These are phyloP conservation scores for Calonectria multiphialidica DNA, from an alignment of 2,329 filamentous ascomycete genomes.

Conservation along the genomic window DNA sequence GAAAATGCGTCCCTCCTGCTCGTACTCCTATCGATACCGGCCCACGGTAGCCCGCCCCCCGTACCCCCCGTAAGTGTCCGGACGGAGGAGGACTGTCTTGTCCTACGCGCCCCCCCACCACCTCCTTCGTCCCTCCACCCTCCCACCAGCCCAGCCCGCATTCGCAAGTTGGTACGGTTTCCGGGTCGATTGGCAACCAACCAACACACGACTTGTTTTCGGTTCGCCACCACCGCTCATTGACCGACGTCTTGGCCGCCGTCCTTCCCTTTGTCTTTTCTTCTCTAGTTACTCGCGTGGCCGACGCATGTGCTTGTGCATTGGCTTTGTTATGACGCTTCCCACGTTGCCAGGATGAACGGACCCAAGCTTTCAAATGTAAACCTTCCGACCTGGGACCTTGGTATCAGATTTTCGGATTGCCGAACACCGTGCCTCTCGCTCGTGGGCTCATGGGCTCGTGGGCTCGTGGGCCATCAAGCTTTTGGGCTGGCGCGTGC, in stretches of 20 bases:
- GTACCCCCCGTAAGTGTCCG: not conserved
- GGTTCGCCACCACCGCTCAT: not conserved
- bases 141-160: not conserved
- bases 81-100: not conserved
- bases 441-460: conserved; percentile 1
- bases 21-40: conserved; percentile 2
- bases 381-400: not conserved
- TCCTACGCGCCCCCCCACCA: not conserved
- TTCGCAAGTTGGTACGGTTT: conserved; percentile 1
- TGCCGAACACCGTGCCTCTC: not conserved
- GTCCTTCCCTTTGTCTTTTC: too few species aligned
- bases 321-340: not conserved
- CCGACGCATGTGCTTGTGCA: not conserved
- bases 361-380: not conserved
- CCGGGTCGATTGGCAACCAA: not conserved
- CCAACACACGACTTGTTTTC: conserved; percentile 5
- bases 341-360: not conserved
- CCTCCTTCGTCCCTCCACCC: not conserved
- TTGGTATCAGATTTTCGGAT: conserved; percentile 5
- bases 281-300: not conserved
- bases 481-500: not conserved
- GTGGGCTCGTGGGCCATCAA: not conserved
- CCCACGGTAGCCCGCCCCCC: not conserved
- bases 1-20: conserved; percentile 6
- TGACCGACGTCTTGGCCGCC: not conserved